Percentiles rank a stretch among this genome's conserved stretches.
Evolutionary conservation across 2,329 filamentous ascomycete species (phyloP).

Genomic region (Aurifilum marmelostoma): DNA sequence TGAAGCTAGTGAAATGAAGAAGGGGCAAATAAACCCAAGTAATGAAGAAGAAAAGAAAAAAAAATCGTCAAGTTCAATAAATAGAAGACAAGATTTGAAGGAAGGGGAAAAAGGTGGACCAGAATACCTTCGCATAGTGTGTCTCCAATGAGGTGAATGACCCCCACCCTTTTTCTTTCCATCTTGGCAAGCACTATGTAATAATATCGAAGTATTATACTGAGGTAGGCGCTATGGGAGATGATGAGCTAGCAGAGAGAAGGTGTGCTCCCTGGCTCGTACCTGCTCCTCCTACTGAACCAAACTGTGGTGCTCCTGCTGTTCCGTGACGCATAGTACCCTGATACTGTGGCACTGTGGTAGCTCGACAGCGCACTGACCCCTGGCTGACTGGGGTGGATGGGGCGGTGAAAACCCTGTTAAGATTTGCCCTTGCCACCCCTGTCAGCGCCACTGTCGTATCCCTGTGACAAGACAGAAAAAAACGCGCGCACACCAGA

Average conservation of each 20-base stretch:
- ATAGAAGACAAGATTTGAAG: background rate
- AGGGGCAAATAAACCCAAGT: background rate
- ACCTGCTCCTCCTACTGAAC: background rate
- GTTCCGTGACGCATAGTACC: background rate
- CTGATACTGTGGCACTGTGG: background rate
- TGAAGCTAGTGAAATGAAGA: background rate
- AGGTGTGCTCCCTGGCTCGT: background rate
- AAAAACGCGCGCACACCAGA: constrained; percentile 3
- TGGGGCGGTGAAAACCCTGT: constrained; percentile 14
- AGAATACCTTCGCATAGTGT: background rate
- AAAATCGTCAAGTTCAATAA: background rate
- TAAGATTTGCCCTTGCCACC: background rate
- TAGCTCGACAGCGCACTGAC: constrained; percentile 2
- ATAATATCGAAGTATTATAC: background rate
- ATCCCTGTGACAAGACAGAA: constrained; percentile 7
- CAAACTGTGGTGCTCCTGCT: background rate
- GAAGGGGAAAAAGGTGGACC: background rate
- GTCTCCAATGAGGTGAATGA: background rate
- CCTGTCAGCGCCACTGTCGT: background rate
- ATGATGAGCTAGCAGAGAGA: background rate
- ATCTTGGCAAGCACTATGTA: background rate
- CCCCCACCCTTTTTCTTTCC: background rate
- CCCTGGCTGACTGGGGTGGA: background rate
- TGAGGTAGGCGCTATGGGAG: background rate
- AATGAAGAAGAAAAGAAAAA: background rate